These are phyloP conservation scores for Dorcoceras hygrometricum DNA, from an alignment of 257 asterid genomes.

Conservation along the genomic window DNA sequence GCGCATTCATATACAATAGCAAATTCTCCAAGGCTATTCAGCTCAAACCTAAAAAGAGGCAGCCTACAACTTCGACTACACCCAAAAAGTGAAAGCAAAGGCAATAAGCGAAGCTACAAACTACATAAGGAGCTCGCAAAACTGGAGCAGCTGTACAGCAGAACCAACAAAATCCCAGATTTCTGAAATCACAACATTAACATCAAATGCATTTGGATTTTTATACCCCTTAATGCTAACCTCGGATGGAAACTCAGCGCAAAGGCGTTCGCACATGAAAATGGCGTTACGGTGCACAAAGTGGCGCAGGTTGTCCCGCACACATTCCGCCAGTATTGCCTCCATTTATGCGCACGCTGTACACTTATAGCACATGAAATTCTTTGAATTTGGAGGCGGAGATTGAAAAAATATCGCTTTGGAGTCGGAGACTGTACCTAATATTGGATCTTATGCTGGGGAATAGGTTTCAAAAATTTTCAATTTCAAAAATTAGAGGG, in stretches of 20 bases:
- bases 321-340: conserved; percentile 60
- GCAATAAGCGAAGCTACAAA: not conserved
- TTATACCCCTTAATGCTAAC: conserved; percentile 30
- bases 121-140: not conserved
- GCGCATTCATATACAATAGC: conserved; percentile 8
- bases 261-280: conserved; percentile 91
- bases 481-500: not conserved
- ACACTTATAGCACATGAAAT: not conserved
- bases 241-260: conserved; percentile 92
- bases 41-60: conserved; percentile 15
- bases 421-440: not conserved
- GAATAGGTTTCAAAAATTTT: not conserved
- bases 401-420: not conserved
- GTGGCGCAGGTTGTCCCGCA: conserved; percentile 61
- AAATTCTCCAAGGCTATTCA: conserved; percentile 21
- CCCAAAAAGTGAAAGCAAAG: not conserved
- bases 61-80: not conserved
- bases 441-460: not conserved
- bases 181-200: not conserved
- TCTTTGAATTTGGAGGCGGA: not conserved
- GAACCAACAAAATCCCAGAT: not conserved
- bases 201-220: not conserved
- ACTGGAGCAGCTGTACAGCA: conserved; percentile 3
- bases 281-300: conserved; percentile 79
- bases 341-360: conserved; percentile 50